Conservation (phyloP, 2,329 filamentous ascomycete species). For the Colletotrichum camelliae region DNA sequence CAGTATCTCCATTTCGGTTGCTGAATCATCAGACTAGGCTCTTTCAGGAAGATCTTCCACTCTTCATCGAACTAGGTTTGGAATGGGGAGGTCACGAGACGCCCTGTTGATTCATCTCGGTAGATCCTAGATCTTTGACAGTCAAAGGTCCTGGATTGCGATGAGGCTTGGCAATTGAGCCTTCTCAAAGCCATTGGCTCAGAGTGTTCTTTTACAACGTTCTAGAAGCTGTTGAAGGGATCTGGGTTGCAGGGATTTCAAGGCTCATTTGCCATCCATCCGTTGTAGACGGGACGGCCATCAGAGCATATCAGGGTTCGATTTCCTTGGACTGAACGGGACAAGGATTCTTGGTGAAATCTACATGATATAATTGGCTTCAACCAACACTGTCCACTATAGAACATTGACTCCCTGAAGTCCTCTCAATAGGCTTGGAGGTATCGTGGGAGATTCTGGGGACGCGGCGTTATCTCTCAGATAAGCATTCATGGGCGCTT, state of each 20-base stretch:
- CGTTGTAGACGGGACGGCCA: background rate
- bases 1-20: background rate
- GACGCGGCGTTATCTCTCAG: background rate
- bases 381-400: rapidly evolving
- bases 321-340: background rate
- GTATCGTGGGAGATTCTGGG: background rate
- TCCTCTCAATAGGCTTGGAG: background rate
- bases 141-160: background rate
- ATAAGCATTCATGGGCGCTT: background rate
- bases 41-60: background rate
- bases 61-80: background rate
- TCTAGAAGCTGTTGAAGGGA: background rate
- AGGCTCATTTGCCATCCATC: background rate
- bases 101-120: background rate
- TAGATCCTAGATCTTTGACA: background rate
- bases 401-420: background rate
- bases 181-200: background rate
- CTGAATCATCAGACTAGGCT: background rate
- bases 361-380: background rate
- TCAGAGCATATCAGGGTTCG: background rate
- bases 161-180: background rate
- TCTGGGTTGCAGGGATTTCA: background rate
- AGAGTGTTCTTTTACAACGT: background rate
- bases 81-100: background rate
- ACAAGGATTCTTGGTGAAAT: background rate